These are phyloP conservation scores for Chalciporus piperatoides DNA, from an alignment of 1,284 basidiomycete genomes.

Conservation along the genomic window DNA sequence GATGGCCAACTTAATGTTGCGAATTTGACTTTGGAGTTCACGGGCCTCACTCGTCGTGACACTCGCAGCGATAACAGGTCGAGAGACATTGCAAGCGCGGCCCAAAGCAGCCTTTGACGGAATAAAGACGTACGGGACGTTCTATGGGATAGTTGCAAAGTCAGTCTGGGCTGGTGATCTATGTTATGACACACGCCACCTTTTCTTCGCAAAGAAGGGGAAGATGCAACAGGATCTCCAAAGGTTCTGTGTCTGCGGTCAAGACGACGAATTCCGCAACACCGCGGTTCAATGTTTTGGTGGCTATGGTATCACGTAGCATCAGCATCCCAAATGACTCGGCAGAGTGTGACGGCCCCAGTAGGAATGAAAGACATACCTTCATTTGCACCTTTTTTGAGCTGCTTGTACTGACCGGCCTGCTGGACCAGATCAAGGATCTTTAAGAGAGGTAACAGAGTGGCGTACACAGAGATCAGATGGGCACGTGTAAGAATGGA, in stretches of 20 bases:
- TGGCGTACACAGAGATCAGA: background rate
- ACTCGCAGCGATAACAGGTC: slow-evolving; percentile 93
- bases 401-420: slow-evolving; percentile 90
- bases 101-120: slow-evolving; percentile 94
- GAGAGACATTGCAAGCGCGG: slow-evolving; percentile 92
- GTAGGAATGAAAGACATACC: slow-evolving; percentile 43
- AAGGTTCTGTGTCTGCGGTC: slow-evolving; percentile 96
- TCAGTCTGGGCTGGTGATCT: background rate
- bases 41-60: slow-evolving; percentile 95
- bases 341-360: background rate
- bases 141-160: slow-evolving; percentile 44
- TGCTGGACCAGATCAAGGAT: slow-evolving; percentile 90
- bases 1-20: slow-evolving; percentile 84
- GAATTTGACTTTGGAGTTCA: slow-evolving; percentile 90
- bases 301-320: slow-evolving; percentile 47
- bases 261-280: slow-evolving; percentile 98
- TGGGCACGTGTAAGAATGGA: background rate
- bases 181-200: slow-evolving; percentile 39
- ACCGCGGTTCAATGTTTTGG: slow-evolving; percentile 98
- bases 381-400: slow-evolving; percentile 99
- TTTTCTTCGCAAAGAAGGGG: slow-evolving; percentile 99
- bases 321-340: slow-evolving; percentile 7
- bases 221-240: slow-evolving; percentile 97
- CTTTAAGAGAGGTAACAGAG: slow-evolving; percentile 37
- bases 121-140: slow-evolving; percentile 95